Conservation (phyloP, 2,329 filamentous ascomycete genomes). For the Exophiala sp. region DNA sequence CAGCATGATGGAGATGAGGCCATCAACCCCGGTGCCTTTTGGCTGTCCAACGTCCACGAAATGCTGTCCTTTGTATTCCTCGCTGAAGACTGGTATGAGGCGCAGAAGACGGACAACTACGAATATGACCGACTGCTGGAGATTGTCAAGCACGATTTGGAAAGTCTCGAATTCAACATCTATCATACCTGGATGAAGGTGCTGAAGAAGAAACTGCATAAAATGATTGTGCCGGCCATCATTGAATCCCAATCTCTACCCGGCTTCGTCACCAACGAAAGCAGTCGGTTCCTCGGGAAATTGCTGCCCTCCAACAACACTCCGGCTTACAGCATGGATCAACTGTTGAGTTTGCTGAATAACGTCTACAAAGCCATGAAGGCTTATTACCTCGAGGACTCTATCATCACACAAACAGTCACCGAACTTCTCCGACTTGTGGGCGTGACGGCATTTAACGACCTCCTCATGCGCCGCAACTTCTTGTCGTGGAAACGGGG, state of each 20-base stretch:
- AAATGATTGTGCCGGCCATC: conserved; percentile 99
- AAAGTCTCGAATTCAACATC: conserved; percentile 98
- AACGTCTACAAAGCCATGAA: conserved; percentile 99
- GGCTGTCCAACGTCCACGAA: conserved; percentile 98
- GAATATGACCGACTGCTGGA: conserved; percentile 96
- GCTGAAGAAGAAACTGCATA: conserved; percentile 96
- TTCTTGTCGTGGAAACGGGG: conserved; percentile 99
- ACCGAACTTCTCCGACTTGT: conserved; percentile 90
- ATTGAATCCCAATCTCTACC: conserved; percentile 98
- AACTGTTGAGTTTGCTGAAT: conserved; percentile 89
- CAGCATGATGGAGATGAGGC: conserved; percentile 95
- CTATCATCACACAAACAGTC: conserved; percentile 90
- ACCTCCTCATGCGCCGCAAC: conserved; percentile 93
- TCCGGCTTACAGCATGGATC: conserved; percentile 99
- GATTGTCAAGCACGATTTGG: conserved; percentile 97
- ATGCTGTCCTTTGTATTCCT: conserved; percentile 99
- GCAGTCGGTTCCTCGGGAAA: conserved; percentile 96
- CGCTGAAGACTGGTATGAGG: conserved; percentile 98
- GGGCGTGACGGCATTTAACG: conserved; percentile 96
- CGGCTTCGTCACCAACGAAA: conserved; percentile 97
- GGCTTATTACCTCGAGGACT: conserved; percentile 93
- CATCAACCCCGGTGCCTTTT: conserved; percentile 95
- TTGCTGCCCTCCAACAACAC: conserved; percentile 82
- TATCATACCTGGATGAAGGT: conserved; percentile 99
- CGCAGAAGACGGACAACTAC: conserved; percentile 98